Conservation (phyloP, 768 basidiomycete genomes). For the Russula earlei region DNA sequence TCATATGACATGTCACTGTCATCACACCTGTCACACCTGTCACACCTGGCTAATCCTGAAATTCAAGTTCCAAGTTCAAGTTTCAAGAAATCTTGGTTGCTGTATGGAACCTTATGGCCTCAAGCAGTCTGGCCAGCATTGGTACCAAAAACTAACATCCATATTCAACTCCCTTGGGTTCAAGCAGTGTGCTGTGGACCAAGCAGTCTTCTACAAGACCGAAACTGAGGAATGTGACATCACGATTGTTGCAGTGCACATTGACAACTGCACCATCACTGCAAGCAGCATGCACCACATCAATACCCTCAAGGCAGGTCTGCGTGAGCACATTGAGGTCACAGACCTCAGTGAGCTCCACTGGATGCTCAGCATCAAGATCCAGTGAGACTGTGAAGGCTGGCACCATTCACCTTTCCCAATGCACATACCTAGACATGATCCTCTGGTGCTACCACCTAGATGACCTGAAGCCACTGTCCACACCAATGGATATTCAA, state of each 20-base stretch:
- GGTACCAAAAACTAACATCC: background rate
- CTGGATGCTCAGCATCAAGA: background rate
- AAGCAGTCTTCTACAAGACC: background rate
- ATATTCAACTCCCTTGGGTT: background rate
- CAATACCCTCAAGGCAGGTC: background rate
- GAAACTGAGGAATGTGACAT: fast-evolving
- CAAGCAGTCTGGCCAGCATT: background rate
- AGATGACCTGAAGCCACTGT: no score
- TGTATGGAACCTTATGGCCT: no score
- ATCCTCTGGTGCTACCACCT: no score
- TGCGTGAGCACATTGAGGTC: background rate
- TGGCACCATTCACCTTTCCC: background rate
- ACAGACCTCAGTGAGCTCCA: background rate
- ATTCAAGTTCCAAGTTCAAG: no score
- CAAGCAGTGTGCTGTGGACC: background rate
- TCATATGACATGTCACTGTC: no score
- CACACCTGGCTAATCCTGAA: no score
- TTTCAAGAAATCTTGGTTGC: no score
- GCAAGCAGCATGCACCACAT: background rate
- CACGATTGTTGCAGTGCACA: background rate
- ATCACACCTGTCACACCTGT: no score
- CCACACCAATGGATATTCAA: no score
- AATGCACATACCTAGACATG: no score
- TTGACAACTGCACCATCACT: background rate
- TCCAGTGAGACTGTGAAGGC: background rate